A percentile compares a stretch with the other conserved stretches of the same genome.
phyloP scores from a whole-genome alignment of 2,329 filamentous ascomycete species.

The Fusarium albidum region DNA sequence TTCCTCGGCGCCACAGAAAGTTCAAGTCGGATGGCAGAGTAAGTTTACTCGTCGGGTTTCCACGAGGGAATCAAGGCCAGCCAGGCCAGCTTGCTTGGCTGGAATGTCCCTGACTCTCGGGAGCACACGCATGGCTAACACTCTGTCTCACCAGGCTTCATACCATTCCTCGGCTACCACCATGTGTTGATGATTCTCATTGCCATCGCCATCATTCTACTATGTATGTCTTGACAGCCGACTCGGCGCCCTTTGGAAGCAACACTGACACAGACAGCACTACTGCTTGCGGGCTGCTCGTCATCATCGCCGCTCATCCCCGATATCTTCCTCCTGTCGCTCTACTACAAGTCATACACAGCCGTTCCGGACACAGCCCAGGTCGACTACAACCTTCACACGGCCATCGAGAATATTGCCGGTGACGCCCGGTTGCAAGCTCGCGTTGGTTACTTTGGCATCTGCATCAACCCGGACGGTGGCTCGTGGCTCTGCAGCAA shows the following conservation, averaged over 20 bases:
- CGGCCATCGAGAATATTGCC: constrained; percentile 89
- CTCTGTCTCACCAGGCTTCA: constrained; percentile 56
- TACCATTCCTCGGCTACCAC: constrained; percentile 76
- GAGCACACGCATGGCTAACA: constrained; percentile 32
- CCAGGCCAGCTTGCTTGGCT: too few relatives aligned
- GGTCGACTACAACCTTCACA: constrained; percentile 87
- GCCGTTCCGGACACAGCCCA: constrained; percentile 85
- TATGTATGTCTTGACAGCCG: constrained; percentile 75
- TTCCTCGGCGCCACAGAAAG: constrained; percentile 44
- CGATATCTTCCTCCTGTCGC: constrained; percentile 95
- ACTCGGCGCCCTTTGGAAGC: not conserved
- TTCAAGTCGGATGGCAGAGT: constrained; percentile 61
- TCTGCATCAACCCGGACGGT: constrained; percentile 91
- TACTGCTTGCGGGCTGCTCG: constrained; percentile 93
- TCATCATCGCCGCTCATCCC: constrained; percentile 96
- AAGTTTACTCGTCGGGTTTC: constrained; percentile 39
- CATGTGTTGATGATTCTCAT: constrained; percentile 98
- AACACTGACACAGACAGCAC: constrained; percentile 61
- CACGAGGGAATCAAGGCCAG: not conserved
- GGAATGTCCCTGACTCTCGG: constrained; percentile 27
- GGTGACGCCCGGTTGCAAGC: constrained; percentile 85
- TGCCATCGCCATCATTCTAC: constrained; percentile 88
- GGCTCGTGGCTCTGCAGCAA: constrained; percentile 95
- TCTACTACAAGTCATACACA: constrained; percentile 91
- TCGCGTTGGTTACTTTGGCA: constrained; percentile 96